Conservation (phyloP, 768 basidiomycete genomes). For the Hydnum rufescens region DNA sequence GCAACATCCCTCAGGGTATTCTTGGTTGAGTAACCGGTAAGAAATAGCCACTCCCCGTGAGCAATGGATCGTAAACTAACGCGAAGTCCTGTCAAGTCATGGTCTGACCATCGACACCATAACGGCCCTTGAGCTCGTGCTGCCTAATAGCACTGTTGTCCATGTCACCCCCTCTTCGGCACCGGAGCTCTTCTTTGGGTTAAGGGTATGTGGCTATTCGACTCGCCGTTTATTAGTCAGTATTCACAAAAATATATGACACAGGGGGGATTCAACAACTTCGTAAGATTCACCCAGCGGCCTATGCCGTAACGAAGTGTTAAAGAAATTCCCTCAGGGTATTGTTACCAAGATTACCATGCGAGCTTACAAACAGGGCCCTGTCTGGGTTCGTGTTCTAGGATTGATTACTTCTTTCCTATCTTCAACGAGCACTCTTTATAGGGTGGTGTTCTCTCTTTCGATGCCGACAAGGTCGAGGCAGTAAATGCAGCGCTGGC, state of each 20-base stretch:
- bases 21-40: conserved; percentile 43
- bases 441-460: neutral
- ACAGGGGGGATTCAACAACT: conserved; percentile 48
- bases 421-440: neutral
- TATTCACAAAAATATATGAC: no score
- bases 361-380: no score
- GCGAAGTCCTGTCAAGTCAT: no score
- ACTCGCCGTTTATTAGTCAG: no score
- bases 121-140: conserved; percentile 34
- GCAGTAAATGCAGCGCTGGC: conserved; percentile 18
- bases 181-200: conserved; percentile 26
- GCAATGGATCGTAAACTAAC: no score
- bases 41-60: no score
- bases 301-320: no score
- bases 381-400: conserved; percentile 39
- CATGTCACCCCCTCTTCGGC: conserved; percentile 18
- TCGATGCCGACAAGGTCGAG: neutral
- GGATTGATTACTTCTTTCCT: conserved; percentile 10
- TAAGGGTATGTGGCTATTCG: no score
- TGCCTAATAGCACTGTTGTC: conserved; percentile 29
- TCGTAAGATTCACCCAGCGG: conserved; percentile 20
- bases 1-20: conserved; percentile 29
- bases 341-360: conserved; percentile 40
- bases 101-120: conserved; percentile 39
- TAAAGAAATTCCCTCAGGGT: no score